phyloP scores from a whole-genome alignment of 345 rosid species.

The Durio zibethinus region DNA sequence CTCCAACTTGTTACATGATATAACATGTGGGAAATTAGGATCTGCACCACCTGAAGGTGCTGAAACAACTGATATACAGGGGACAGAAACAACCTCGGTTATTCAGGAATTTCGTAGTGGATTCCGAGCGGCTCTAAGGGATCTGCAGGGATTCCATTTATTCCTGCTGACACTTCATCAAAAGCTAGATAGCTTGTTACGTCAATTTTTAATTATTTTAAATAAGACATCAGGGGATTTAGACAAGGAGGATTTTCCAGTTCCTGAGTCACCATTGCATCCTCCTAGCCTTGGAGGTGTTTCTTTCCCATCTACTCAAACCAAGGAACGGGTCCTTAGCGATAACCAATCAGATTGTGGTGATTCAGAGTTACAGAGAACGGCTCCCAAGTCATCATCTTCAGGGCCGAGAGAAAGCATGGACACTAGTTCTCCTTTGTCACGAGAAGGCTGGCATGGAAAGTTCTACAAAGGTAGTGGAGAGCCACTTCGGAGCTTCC shows the following conservation, averaged over 20 bases:
- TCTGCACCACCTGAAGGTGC: conserved; percentile 41
- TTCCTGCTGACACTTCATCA: conserved; percentile 92
- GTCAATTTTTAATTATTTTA: conserved; percentile 68
- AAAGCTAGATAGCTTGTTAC: conserved; percentile 67
- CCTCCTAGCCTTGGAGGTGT: conserved; percentile 33
- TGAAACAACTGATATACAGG: conserved; percentile 26
- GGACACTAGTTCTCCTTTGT: conserved; percentile 62
- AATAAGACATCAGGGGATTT: conserved; percentile 58
- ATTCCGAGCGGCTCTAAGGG: conserved; percentile 85
- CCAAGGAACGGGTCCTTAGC: conserved; percentile 45
- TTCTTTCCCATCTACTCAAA: conserved; percentile 50
- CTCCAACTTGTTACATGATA: conserved; percentile 67
- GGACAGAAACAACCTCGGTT: conserved; percentile 38
- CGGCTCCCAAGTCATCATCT: conserved; percentile 49
- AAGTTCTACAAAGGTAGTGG: conserved; percentile 54
- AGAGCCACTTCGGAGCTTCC: conserved; percentile 69
- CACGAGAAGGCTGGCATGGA: conserved; percentile 79
- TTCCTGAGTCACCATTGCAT: conserved; percentile 62
- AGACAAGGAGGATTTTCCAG: conserved; percentile 67
- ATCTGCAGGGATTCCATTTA: conserved; percentile 88
- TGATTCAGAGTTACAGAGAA: conserved; percentile 64
- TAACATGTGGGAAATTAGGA: conserved; percentile 82
- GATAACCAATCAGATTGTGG: conserved; percentile 55
- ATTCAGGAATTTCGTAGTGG: conserved; percentile 75
- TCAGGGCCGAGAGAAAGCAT: conserved; percentile 62